Conservation (phyloP, 1,284 basidiomycete species). For the Mycosarcoma mackinlayi region DNA sequence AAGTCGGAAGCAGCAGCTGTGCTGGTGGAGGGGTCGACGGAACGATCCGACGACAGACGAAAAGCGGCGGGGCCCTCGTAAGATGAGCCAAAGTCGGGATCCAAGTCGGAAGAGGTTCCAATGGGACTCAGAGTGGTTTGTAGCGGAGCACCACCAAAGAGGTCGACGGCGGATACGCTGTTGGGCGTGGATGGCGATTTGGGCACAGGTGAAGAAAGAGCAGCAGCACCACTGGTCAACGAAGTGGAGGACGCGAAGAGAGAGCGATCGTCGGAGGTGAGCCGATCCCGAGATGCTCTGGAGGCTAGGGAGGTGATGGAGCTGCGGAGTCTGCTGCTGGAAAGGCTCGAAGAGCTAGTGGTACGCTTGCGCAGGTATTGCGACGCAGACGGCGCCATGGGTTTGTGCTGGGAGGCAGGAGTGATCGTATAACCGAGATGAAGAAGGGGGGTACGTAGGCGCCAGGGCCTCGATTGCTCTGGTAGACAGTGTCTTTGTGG, state of each 20-base stretch:
- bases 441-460: too few species aligned
- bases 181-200: slow-evolving; percentile 1
- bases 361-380: slow-evolving; percentile 36
- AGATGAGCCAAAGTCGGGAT: slow-evolving; percentile 36
- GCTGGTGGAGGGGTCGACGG: background rate
- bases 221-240: slow-evolving; percentile 9
- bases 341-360: slow-evolving; percentile 26
- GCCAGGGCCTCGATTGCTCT: too few species aligned
- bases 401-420: background rate
- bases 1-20: background rate
- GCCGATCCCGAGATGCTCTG: slow-evolving; percentile 25
- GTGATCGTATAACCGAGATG: too few species aligned
- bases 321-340: slow-evolving; percentile 17
- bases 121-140: slow-evolving; percentile 28
- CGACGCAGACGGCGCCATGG: slow-evolving; percentile 23
- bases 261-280: slow-evolving; percentile 11
- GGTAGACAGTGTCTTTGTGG: too few species aligned
- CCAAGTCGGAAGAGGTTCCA: slow-evolving; percentile 15
- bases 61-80: slow-evolving; percentile 32
- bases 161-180: slow-evolving; percentile 15
- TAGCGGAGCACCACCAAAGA: slow-evolving; percentile 34
- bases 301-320: slow-evolving; percentile 24
- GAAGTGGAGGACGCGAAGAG: slow-evolving; percentile 7
- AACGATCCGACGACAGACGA: background rate
- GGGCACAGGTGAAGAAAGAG: background rate